Conservation (phyloP, 1,284 basidiomycete genomes). For the Hymenochaete sp. region DNA sequence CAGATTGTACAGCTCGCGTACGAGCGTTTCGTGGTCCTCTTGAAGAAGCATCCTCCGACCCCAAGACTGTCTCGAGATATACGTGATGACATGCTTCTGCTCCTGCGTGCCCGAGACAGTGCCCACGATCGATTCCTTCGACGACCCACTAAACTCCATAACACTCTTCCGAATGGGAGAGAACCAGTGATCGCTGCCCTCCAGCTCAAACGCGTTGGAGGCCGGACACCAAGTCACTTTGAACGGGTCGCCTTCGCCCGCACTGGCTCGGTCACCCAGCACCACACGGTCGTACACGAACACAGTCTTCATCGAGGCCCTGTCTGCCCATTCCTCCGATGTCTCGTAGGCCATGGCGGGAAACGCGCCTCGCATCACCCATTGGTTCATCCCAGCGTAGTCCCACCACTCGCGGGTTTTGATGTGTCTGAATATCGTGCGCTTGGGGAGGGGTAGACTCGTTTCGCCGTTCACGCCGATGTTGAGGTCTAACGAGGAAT, state of each 20-base stretch:
- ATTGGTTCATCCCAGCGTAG: slow-evolving; percentile 77
- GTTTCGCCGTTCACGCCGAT: slow-evolving; percentile 60
- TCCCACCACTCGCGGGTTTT: slow-evolving; percentile 78
- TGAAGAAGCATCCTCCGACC: slow-evolving; percentile 60
- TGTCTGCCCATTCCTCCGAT: slow-evolving; percentile 71
- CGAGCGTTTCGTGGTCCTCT: slow-evolving; percentile 59
- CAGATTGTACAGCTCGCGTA: slow-evolving; percentile 53
- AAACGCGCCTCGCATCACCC: slow-evolving; percentile 65
- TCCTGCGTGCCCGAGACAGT: slow-evolving; percentile 10
- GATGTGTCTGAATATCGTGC: slow-evolving; percentile 69
- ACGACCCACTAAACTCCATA: slow-evolving; percentile 59
- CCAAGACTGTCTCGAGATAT: slow-evolving; percentile 81
- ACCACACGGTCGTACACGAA: slow-evolving; percentile 77
- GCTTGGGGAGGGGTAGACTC: slow-evolving; percentile 60
- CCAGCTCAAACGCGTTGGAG: slow-evolving; percentile 61
- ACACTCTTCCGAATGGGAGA: slow-evolving; percentile 64
- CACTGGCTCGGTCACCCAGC: slow-evolving; percentile 73
- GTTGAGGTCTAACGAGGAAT: slow-evolving; percentile 65
- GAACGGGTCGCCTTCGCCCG: slow-evolving; percentile 64
- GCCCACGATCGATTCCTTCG: slow-evolving; percentile 31
- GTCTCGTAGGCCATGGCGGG: slow-evolving; percentile 72
- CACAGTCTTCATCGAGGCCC: slow-evolving; percentile 54
- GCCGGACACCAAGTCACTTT: slow-evolving; percentile 66
- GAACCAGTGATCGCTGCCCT: slow-evolving; percentile 76
- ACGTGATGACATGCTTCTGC: slow-evolving; percentile 64